These are phyloP conservation scores for Aspergillus sp. DNA, from an alignment of 2,329 filamentous ascomycete species.

Conservation along the genomic window DNA sequence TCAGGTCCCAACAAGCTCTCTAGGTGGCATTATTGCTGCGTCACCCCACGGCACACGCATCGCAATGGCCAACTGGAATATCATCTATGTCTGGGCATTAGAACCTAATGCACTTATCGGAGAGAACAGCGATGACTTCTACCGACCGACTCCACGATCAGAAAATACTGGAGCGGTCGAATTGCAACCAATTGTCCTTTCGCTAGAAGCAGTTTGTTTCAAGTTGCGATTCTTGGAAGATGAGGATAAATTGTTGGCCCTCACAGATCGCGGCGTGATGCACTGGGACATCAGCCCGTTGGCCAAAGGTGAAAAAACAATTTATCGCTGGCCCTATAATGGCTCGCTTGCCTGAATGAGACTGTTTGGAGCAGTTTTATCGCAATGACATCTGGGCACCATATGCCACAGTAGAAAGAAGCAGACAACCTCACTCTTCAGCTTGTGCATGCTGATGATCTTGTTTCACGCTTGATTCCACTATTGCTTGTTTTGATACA, in stretches of 20 bases:
- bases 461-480: too few relatives aligned
- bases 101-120: slow-evolving; percentile 31
- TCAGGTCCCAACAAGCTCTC: slow-evolving; percentile 25
- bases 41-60: slow-evolving; percentile 32
- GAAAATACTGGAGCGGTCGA: slow-evolving; percentile 16
- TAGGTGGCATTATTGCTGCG: slow-evolving; percentile 33
- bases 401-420: not conserved
- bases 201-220: slow-evolving; percentile 33
- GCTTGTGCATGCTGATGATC: too few relatives aligned
- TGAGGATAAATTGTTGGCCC: slow-evolving; percentile 34
- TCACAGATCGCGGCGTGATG: slow-evolving; percentile 39
- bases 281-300: slow-evolving; percentile 29
- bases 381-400: not conserved
- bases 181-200: slow-evolving; percentile 27
- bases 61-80: slow-evolving; percentile 38
- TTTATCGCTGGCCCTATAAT: slow-evolving; percentile 2
- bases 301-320: slow-evolving; percentile 18
- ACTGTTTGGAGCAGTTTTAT: not conserved
- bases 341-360: not conserved
- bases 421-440: too few relatives aligned
- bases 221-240: slow-evolving; percentile 26
- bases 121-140: slow-evolving; percentile 23
- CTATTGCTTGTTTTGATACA: too few relatives aligned
- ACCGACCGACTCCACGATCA: slow-evolving; percentile 23
- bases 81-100: slow-evolving; percentile 35